A percentile compares a stretch with the other conserved stretches of the same genome.
Evolutionary conservation across 768 basidiomycete genomes (phyloP).

Genomic region (Imleria badia): DNA sequence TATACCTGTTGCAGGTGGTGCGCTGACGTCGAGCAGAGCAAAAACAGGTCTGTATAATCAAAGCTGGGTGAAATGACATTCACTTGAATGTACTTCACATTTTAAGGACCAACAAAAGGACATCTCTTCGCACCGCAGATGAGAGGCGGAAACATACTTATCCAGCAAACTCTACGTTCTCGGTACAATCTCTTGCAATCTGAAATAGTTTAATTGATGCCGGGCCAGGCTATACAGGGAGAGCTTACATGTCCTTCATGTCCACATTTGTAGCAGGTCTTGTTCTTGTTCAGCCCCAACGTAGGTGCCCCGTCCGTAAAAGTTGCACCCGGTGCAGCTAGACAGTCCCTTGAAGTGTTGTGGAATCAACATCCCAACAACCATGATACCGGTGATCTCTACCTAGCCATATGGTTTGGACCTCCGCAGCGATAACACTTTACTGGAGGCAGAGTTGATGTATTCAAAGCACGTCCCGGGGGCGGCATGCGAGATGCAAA

Average conservation of each 20-base stretch:
- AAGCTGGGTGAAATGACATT: conserved; percentile 11
- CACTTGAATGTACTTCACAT: conserved; percentile 14
- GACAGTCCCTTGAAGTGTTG: conserved; percentile 62
- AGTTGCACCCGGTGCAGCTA: conserved; percentile 65
- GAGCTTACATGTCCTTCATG: conserved; percentile 80
- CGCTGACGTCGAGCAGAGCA: not conserved
- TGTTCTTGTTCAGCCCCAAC: conserved; percentile 54
- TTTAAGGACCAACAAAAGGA: conserved; percentile 16
- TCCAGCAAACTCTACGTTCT: conserved; percentile 49
- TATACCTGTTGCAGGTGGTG: not conserved
- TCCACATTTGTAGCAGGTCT: conserved; percentile 88
- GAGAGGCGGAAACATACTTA: conserved; percentile 30
- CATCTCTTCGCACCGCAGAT: conserved; percentile 7
- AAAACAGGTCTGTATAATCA: conserved; percentile 1
- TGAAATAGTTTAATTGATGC: conserved; percentile 24
- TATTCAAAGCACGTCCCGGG: conserved; percentile 73
- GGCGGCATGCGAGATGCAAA: conserved; percentile 72
- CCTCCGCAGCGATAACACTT: conserved; percentile 91
- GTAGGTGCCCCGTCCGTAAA: conserved; percentile 43
- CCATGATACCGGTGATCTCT: conserved; percentile 10
- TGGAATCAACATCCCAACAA: conserved; percentile 4
- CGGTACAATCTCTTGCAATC: conserved; percentile 69
- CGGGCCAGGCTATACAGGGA: not conserved
- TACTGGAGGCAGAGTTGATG: conserved; percentile 74
- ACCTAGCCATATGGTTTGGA: conserved; percentile 86